Evolutionary conservation across 2,329 filamentous ascomycete species (phyloP).

Genomic region (Xylaria sp.): DNA sequence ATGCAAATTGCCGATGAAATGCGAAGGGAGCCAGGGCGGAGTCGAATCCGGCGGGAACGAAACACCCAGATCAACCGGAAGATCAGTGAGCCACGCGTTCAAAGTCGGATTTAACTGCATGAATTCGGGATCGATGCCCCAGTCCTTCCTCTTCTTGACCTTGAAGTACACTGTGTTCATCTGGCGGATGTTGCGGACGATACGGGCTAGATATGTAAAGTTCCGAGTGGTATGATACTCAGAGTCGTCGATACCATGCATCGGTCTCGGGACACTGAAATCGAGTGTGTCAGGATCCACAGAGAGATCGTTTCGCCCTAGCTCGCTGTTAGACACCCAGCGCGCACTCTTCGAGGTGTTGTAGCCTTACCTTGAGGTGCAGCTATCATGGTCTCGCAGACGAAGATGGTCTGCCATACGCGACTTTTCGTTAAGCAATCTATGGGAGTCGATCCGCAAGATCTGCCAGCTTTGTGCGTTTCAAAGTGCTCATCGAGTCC

Average conservation of each 20-base stretch:
- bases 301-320: slow-evolving; percentile 77
- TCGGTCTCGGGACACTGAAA: slow-evolving; percentile 65
- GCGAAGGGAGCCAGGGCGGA: slow-evolving; percentile 80
- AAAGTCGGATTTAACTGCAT: slow-evolving; percentile 78
- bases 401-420: slow-evolving; percentile 86
- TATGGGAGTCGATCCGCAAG: slow-evolving; percentile 68
- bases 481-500: slow-evolving; percentile 86
- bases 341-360: not conserved
- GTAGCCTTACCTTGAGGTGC: slow-evolving; percentile 77
- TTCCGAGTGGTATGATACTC: slow-evolving; percentile 82
- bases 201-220: slow-evolving; percentile 77
- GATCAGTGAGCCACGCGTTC: slow-evolving; percentile 71
- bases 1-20: slow-evolving; percentile 87
- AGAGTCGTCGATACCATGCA: slow-evolving; percentile 69
- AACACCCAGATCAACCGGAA: slow-evolving; percentile 79
- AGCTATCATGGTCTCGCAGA: slow-evolving; percentile 90
- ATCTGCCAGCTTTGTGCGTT: slow-evolving; percentile 71
- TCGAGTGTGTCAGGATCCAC: slow-evolving; percentile 78
- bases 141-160: slow-evolving; percentile 73
- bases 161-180: slow-evolving; percentile 78
- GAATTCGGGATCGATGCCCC: slow-evolving; percentile 84
- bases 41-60: slow-evolving; percentile 77
- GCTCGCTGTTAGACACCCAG: slow-evolving; percentile 17
- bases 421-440: slow-evolving; percentile 86
- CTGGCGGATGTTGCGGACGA: slow-evolving; percentile 75